Conservation (phyloP, 176 grass and related monocot genomes). For the Bonia amplexicaulis region DNA sequence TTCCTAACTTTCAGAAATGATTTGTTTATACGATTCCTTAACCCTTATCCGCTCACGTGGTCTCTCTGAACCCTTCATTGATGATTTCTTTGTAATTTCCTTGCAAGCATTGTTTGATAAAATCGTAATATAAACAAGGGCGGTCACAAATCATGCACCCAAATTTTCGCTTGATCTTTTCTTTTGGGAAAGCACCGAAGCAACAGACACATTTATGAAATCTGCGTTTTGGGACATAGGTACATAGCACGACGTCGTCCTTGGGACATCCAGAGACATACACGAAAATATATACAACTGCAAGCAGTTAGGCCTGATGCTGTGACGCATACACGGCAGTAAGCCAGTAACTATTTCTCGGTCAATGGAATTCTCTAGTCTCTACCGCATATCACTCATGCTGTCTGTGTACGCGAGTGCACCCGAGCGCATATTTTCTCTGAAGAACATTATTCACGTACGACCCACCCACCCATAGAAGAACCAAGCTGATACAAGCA, state of each 20-base stretch:
- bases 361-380: conserved; percentile 31
- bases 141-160: not conserved
- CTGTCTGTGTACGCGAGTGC: conserved; percentile 7
- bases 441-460: not conserved
- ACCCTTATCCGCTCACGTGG: not conserved
- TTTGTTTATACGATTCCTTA: not conserved
- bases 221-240: not conserved
- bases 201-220: not conserved
- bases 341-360: not conserved
- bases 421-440: not conserved
- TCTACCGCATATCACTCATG: not conserved
- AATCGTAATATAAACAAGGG: not conserved
- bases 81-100: not conserved
- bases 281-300: not conserved
- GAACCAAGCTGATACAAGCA: not conserved
- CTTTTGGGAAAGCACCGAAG: not conserved
- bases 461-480: not conserved
- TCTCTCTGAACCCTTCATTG: not conserved
- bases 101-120: not conserved
- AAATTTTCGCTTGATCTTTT: not conserved
- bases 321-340: not conserved
- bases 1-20: not conserved
- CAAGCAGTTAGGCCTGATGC: not conserved
- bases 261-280: not conserved
- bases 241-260: not conserved